Conservation (phyloP, 495 filamentous ascomycete genomes). For the Aspergillus hancockii region DNA sequence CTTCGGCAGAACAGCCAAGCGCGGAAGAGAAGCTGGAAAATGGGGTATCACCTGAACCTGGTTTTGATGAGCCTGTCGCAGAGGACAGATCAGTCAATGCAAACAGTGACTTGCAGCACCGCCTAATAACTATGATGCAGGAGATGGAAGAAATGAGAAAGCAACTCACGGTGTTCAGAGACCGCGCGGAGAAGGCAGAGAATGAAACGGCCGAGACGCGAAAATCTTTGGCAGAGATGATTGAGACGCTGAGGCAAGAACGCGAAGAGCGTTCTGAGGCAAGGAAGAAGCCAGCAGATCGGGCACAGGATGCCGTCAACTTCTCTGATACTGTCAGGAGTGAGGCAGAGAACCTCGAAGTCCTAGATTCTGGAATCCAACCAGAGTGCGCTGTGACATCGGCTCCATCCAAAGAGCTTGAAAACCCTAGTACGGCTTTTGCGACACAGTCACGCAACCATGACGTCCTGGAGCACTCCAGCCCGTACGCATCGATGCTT, state of each 20-base stretch:
- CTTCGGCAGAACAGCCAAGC: constrained; percentile 15
- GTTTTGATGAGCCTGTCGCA: constrained; percentile 39
- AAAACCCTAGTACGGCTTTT: constrained; percentile 40
- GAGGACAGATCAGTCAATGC: constrained; percentile 27
- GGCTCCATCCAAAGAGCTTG: constrained; percentile 35
- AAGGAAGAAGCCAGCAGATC: constrained; percentile 5
- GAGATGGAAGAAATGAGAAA: constrained; percentile 83
- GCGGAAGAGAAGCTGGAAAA: constrained; percentile 12
- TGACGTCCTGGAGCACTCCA: constrained; percentile 59
- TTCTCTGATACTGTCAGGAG: constrained; percentile 11
- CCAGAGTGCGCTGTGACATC: constrained; percentile 17
- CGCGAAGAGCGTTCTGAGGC: constrained; percentile 40
- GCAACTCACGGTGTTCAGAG: constrained; percentile 75
- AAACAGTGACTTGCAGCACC: constrained; percentile 59
- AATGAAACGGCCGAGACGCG: constrained; percentile 65
- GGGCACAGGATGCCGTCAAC: constrained; percentile 9
- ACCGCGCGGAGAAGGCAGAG: constrained; percentile 78
- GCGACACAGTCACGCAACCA: constrained; percentile 41
- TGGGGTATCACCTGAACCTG: constrained; percentile 17
- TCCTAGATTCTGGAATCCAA: constrained; percentile 1
- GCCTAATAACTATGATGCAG: constrained; percentile 74
- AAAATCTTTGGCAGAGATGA: constrained; percentile 83
- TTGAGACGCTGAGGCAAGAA: constrained; percentile 72
- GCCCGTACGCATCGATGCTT: constrained; percentile 84
- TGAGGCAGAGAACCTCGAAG: constrained; percentile 12